These are phyloP conservation scores for Xerocomus brunneocitrinus DNA, from an alignment of 768 basidiomycete genomes.

Conservation along the genomic window DNA sequence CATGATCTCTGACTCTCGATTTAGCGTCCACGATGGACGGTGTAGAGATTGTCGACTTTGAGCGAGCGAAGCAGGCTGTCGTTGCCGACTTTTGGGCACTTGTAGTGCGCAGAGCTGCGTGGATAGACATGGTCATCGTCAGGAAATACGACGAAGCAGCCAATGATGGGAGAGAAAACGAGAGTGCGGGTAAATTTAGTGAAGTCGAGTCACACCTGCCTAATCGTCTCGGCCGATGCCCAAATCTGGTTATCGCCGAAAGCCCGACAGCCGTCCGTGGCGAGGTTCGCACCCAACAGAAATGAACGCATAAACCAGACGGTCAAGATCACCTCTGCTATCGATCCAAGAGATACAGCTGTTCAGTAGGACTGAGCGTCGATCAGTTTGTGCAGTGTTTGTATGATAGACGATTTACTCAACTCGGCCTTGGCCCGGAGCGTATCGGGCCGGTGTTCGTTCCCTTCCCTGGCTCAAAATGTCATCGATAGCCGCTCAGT, in stretches of 20 bases:
- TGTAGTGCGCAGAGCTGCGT: constrained; percentile 40
- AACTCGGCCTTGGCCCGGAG: background rate
- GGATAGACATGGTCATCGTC: constrained; percentile 38
- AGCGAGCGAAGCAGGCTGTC: constrained; percentile 38
- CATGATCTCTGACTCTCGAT: constrained; percentile 74
- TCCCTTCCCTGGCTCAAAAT: constrained; percentile 15
- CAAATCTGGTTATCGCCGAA: constrained; percentile 17
- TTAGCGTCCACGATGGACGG: constrained; percentile 72
- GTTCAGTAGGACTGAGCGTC: background rate
- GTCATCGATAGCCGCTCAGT: constrained; percentile 35
- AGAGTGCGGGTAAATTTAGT: constrained; percentile 4
- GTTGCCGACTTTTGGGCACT: constrained; percentile 35
- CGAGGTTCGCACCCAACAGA: background rate
- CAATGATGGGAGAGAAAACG: constrained; percentile 5
- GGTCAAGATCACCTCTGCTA: background rate
- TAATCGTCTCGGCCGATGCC: constrained; percentile 24
- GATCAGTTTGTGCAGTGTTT: background rate
- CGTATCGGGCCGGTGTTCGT: background rate
- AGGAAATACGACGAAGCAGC: background rate
- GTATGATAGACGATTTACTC: background rate
- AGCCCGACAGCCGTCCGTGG: constrained; percentile 12
- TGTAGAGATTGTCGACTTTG: constrained; percentile 46
- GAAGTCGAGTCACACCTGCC: constrained; percentile 18
- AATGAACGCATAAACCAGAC: background rate
- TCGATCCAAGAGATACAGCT: background rate